Evolutionary conservation across 805 yeast species (phyloP).

Genomic region (Cyberlindnera meyerae): DNA sequence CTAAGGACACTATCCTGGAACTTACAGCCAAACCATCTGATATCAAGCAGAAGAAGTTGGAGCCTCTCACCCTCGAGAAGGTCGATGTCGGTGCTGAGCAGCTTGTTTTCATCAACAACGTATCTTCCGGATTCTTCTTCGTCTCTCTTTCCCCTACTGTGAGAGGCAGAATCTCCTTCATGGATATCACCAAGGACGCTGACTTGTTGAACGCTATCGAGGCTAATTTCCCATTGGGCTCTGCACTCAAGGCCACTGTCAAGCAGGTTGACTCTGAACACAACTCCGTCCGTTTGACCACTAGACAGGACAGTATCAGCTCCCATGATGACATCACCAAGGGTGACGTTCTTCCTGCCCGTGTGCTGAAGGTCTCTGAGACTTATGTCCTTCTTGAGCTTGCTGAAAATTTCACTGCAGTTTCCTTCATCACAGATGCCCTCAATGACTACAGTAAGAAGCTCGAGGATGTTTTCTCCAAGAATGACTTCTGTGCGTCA

Average conservation of each 20-base stretch:
- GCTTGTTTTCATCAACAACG: constrained; percentile 62
- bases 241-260: constrained; percentile 58
- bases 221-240: constrained; percentile 63
- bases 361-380: constrained; percentile 53
- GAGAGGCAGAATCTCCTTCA: constrained; percentile 59
- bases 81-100: constrained; percentile 46
- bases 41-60: constrained; percentile 25
- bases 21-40: constrained; percentile 50
- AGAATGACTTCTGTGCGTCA: constrained; percentile 54
- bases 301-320: constrained; percentile 40
- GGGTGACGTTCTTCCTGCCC: constrained; percentile 57
- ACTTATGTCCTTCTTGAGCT: constrained; percentile 63
- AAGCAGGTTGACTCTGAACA: constrained; percentile 49
- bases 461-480: constrained; percentile 43
- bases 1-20: constrained; percentile 57
- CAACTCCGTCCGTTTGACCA: constrained; percentile 43
- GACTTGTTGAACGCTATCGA: constrained; percentile 44
- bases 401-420: constrained; percentile 56
- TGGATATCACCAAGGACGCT: constrained; percentile 58
- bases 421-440: constrained; percentile 73
- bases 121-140: constrained; percentile 57
- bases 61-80: constrained; percentile 35
- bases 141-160: constrained; percentile 64
- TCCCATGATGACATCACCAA: constrained; percentile 46
- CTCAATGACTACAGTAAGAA: constrained; percentile 58